Base-by-base conservation (phyloP, 148 eudicot genomes). In the Rhododendron williamsianum region DNA sequence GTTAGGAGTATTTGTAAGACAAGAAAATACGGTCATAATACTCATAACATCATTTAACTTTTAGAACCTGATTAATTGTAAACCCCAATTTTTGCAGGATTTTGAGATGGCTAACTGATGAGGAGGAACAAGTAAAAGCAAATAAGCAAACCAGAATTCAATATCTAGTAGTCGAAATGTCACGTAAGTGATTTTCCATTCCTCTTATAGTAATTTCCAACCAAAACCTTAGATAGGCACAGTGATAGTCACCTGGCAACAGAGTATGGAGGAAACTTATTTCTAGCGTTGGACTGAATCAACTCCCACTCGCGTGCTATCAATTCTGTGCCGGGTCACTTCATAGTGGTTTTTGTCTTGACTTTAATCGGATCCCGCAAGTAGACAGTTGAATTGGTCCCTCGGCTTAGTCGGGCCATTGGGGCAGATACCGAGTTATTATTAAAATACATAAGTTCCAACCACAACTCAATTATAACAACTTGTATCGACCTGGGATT, bases 131-230 rank as follows among this genome's bases (percentile, higher is more conserved):
- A 54, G 79, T 82, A 54, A 82, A 41, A 46, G 76, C 87, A 73
- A 76, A 81, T 18, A 77, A 86, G 27, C 86, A 83, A 38, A 91
- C 93, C 19, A 88, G 52, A 41, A 89, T 91, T 79, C 88, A 87
- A 36, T 54, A 82, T 86, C 30, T 90, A 36, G 87, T 93, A 18
- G 84, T 93, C n/a, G 96, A 93, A 71, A 90, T 92, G 94, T 92
- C 95, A 10, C 94, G 94, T 93, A 92, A 87, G 93, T 16, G 10
- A 38, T 63, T 58, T 58, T 58, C 65, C 65, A 58, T 41, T 58
- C n/a, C 65, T 52, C 58, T 52, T 52, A 49, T 49, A 1, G 19
- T 15, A 52, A 51, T 52, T 52, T 52, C 56, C 56, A 52, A 16
- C 56, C 5, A 3, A 3, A 41, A 52, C 3, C 5, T 16, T 52